These are phyloP conservation scores for Prosopis cineraria DNA, from an alignment of 306 rosid species.

Conservation along the genomic window DNA sequence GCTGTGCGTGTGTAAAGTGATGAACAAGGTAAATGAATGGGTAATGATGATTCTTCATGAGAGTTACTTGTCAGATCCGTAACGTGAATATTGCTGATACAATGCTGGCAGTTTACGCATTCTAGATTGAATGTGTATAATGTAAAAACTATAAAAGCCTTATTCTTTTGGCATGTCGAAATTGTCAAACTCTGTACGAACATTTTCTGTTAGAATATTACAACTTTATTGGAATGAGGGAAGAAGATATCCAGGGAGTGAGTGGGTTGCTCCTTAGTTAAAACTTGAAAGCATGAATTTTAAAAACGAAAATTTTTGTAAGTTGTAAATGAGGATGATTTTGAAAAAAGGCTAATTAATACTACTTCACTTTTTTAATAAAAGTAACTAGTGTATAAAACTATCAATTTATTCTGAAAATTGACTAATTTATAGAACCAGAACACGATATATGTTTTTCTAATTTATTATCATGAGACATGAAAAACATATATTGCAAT, in stretches of 20 bases:
- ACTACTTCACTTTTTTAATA: no score
- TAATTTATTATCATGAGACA: no score
- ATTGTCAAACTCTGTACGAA: background rate
- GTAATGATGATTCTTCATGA: background rate
- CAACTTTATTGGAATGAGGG: background rate
- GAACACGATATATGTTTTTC: no score
- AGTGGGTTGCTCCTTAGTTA: no score
- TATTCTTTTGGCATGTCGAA: background rate
- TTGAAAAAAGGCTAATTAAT: no score
- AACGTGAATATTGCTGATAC: background rate
- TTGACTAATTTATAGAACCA: no score
- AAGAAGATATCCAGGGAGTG: background rate
- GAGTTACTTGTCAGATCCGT: conserved; percentile 16
- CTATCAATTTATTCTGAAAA: no score
- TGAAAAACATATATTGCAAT: no score
- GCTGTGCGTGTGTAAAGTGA: background rate
- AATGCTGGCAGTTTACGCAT: conserved; percentile 7
- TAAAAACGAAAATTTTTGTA: no score
- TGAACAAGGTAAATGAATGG: background rate
- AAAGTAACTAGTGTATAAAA: no score
- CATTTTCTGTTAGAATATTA: background rate
- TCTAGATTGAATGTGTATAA: background rate
- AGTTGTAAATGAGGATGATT: no score
- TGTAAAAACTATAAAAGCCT: background rate
- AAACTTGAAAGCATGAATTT: no score